Base-by-base conservation (phyloP, 139 green algal genomes). In the Eudorina sp. region DNA sequence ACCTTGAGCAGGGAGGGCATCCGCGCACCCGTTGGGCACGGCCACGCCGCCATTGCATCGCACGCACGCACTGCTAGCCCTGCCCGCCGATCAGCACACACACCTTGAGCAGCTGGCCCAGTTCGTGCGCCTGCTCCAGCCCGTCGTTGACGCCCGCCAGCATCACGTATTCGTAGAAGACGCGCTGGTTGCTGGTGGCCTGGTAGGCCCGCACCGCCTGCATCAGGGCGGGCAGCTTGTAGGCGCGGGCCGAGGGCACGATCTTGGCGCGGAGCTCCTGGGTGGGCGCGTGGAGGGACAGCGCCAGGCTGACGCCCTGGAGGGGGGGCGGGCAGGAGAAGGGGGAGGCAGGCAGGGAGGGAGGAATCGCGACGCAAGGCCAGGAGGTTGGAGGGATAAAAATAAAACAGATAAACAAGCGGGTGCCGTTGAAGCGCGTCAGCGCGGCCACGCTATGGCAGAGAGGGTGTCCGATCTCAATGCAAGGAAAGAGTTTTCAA, bases 151-250 rank as follows among this genome's bases (percentile, higher is more conserved):
- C 95, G 5, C 90, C 89, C 8, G 90, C 89, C 83, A 99, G 91
- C 92, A 99, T 93, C 14, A 99, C 97, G 83, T 99, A 99, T 94
- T 99, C 97, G 9, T 99, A 89, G 85, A 99, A 98, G 29, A 99
- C 93, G n/a, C 92, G 85, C 90, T 93, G 89, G 27, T 64, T 38
- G 9, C 88, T 91, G 25, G n/a, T 69, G 25, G 73, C 46, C 83
- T 96, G 88, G 89, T 99, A 99, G 16, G 89, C 89, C 13, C 95
- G 93, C n/a, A 99, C 83, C 8, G 95, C 95, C 4, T 88, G 91
- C 91, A 99, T 96, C 25, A 99, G 92, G 34, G 89, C 90, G 29
- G 95, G 86, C 48, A 99, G 92, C 53, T 94, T 94, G 89, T 98
- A 99, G 4, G 97, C 97, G 23, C 90, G 89, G 0, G 96, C 97